A percentile compares a stretch with the other conserved stretches of the same genome.
Conservation (phyloP, 495 filamentous ascomycete genomes). For the Xylaria cubensis region DNA sequence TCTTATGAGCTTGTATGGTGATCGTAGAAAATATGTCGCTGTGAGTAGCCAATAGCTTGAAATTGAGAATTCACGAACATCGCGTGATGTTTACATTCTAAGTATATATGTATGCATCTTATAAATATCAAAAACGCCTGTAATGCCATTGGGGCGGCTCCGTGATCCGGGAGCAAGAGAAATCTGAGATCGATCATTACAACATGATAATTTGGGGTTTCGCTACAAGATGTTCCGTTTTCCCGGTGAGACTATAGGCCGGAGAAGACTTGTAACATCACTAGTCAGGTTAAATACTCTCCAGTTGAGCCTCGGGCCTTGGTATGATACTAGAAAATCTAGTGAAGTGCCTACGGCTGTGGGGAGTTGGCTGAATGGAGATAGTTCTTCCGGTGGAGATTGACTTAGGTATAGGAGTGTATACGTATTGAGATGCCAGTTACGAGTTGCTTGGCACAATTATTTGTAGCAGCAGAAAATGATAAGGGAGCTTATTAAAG, state of each 20-base stretch:
- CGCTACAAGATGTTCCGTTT: slow-evolving; percentile 11
- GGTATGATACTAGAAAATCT: background rate
- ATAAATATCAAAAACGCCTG: background rate
- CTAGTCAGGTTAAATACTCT: background rate
- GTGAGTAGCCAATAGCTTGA: background rate
- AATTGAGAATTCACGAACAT: background rate
- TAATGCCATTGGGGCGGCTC: background rate
- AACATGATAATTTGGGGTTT: slow-evolving; percentile 5
- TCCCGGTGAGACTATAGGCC: background rate
- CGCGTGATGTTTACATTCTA: background rate
- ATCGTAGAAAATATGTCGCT: background rate
- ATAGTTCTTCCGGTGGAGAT: background rate
- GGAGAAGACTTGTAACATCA: background rate
- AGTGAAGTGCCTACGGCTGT: background rate
- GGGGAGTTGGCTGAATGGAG: slow-evolving; percentile 14
- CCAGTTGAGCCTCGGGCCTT: background rate
- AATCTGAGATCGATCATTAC: background rate
- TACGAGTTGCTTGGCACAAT: background rate
- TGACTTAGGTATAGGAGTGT: background rate
- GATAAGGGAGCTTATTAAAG: background rate
- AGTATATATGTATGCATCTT: background rate
- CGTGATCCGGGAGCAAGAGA: background rate
- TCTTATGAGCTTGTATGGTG: no score
- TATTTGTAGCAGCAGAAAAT: background rate
- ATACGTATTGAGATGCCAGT: background rate